These are phyloP conservation scores for Pterulicium gracile DNA, from an alignment of 1,284 basidiomycete genomes.

Conservation along the genomic window DNA sequence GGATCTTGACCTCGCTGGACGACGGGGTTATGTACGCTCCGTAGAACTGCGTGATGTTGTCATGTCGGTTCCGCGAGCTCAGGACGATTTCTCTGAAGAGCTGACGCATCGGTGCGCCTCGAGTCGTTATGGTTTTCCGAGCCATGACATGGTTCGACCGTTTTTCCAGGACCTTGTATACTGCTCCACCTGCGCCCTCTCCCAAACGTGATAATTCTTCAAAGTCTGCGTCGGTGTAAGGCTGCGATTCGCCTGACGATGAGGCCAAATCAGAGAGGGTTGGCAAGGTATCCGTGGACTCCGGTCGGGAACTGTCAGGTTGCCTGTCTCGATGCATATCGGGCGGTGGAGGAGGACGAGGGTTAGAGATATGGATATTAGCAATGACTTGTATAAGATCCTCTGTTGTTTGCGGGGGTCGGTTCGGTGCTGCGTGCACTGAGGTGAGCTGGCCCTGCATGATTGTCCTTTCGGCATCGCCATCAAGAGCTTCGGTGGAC, in stretches of 20 bases:
- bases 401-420: not conserved
- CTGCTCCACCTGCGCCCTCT: conserved; percentile 93
- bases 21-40: conserved; percentile 93
- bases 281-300: conserved; percentile 11
- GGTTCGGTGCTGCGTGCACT: not conserved
- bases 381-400: not conserved
- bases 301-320: not conserved
- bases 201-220: conserved; percentile 73
- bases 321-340: not conserved
- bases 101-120: conserved; percentile 88
- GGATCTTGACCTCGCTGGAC: conserved; percentile 87
- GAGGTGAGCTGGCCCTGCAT: not conserved
- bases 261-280: conserved; percentile 16
- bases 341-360: not conserved
- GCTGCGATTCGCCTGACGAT: conserved; percentile 17
- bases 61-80: conserved; percentile 75
- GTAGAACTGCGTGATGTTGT: conserved; percentile 88
- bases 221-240: conserved; percentile 62
- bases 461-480: not conserved
- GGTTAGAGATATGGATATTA: not conserved
- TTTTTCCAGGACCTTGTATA: conserved; percentile 81
- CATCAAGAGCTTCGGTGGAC: not conserved
- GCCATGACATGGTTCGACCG: conserved; percentile 78
- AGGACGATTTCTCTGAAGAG: conserved; percentile 89
- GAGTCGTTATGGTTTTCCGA: conserved; percentile 93